Evolutionary conservation across 192 early-diverging fungal species (phyloP).

Genomic region (Entomortierella beljakovae): DNA sequence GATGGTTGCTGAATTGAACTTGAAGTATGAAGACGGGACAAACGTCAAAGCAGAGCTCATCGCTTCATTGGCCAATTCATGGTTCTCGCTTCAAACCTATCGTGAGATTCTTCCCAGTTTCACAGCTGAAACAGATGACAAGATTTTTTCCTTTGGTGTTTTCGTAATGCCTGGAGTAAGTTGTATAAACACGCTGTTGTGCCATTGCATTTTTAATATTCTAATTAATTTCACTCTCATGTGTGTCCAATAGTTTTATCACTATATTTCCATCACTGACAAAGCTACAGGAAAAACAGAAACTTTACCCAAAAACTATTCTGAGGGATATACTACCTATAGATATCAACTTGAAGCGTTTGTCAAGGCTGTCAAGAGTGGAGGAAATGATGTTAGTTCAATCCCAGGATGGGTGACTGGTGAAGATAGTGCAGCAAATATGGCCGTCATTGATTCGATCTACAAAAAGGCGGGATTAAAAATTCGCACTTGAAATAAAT

Average conservation of each 20-base stretch:
- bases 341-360: conserved; percentile 53
- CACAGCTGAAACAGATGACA: conserved; percentile 39
- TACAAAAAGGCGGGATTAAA: conserved; percentile 28
- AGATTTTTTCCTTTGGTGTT: conserved; percentile 46
- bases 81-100: conserved; percentile 23
- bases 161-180: conserved; percentile 32
- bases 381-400: conserved; percentile 1
- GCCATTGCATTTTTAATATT: not conserved
- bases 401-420: conserved; percentile 45
- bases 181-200: not conserved
- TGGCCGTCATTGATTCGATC: conserved; percentile 40
- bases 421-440: conserved; percentile 39
- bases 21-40: conserved; percentile 1
- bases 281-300: conserved; percentile 46
- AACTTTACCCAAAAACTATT: conserved; percentile 37
- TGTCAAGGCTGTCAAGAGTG: conserved; percentile 32
- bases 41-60: conserved; percentile 4
- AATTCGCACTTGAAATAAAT: conserved; percentile 26
- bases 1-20: conserved; percentile 20
- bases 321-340: conserved; percentile 31
- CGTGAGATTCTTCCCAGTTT: conserved; percentile 12
- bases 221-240: not conserved
- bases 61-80: conserved; percentile 32
- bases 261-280: conserved; percentile 43
- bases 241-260: conserved; percentile 24